These are phyloP conservation scores for Thermothielavioides terrestris DNA, from an alignment of 495 filamentous ascomycete species.

Conservation along the genomic window DNA sequence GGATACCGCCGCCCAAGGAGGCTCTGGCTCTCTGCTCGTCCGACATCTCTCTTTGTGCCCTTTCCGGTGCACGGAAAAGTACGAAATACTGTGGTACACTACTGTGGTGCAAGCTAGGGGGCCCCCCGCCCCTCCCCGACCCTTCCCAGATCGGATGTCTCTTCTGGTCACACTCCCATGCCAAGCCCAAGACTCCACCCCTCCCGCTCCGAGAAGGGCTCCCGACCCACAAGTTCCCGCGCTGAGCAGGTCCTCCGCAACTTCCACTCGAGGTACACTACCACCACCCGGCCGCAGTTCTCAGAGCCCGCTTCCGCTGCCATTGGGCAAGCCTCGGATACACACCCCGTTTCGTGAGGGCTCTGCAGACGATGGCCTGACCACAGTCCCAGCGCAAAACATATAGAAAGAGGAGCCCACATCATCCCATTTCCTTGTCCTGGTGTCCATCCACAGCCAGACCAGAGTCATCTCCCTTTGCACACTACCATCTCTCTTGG, in stretches of 20 bases:
- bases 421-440: constrained; percentile 17
- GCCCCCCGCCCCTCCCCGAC: constrained; percentile 11
- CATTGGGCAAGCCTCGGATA: constrained; percentile 20
- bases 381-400: constrained; percentile 17
- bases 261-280: constrained; percentile 25
- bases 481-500: constrained; percentile 15
- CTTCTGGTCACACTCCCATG: constrained; percentile 14
- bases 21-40: constrained; percentile 10
- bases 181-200: constrained; percentile 11
- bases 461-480: constrained; percentile 15
- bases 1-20: neutral
- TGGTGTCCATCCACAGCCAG: constrained; percentile 17
- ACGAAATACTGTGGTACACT: no score
- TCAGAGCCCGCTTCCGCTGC: constrained; percentile 9
- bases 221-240: constrained; percentile 20
- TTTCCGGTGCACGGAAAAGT: constrained; percentile 12
- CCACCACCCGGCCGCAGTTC: constrained; percentile 19
- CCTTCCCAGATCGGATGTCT: constrained; percentile 22
- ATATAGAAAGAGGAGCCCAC: constrained; percentile 21
- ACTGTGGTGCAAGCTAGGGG: no score
- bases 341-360: constrained; percentile 15
- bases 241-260: constrained; percentile 16
- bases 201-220: constrained; percentile 13
- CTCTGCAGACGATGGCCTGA: constrained; percentile 17
- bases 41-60: constrained; percentile 5